Base-by-base conservation (phyloP, 2,329 filamentous ascomycete genomes). In the Scorias spongiosa region DNA sequence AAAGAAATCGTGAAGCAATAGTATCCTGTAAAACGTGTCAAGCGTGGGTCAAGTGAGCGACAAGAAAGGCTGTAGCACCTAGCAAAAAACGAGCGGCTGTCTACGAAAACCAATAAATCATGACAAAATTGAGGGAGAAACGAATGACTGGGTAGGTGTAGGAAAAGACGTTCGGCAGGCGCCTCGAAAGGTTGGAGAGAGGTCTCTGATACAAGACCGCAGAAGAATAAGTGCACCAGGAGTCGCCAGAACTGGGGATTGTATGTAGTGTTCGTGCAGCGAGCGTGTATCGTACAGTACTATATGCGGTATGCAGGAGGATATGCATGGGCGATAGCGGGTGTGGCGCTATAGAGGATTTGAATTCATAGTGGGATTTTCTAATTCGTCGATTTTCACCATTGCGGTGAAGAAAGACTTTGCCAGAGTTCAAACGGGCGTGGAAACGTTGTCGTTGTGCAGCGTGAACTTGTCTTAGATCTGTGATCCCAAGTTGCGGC, bases 301-400 rank as follows among this genome's bases (percentile, higher is more conserved):
- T 36, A 15, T 36, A 36, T 52, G 51, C 49, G 44, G 30, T 34
- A 42, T 51, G 49, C 51, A 53, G 51, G 48, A 36, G 32, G 12
- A 15, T 12, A 36, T 36, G 32, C 32, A 36, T 12, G 32, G 15
- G 32, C 32, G 32, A 36, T 36, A 12, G 32, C 15, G 32, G 32
- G 9, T 36, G 15, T 12, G 32, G 32, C 32, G 32, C 32, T 36
- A 36, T 36, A 12, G 32, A 36, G 20, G 15, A 36, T 36, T 36
- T 9, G 32, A 12, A 36, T 12, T 36, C 32, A 15, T 12, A 36
- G 32, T 12, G 32, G 32, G 32, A 36, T 36, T 36, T 36, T 36
- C 15, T 15, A 12, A 36, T 36, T 36, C 32, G 32, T 36, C 9
- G 32, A 36, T 36, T 36, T 36, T 36, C 32, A 15, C 5, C 15